Evolutionary conservation across 2,329 filamentous ascomycete genomes (phyloP), one percentile per base, ranked within the genome.

Genomic region (Pyricularia pennisetigena): DNA sequence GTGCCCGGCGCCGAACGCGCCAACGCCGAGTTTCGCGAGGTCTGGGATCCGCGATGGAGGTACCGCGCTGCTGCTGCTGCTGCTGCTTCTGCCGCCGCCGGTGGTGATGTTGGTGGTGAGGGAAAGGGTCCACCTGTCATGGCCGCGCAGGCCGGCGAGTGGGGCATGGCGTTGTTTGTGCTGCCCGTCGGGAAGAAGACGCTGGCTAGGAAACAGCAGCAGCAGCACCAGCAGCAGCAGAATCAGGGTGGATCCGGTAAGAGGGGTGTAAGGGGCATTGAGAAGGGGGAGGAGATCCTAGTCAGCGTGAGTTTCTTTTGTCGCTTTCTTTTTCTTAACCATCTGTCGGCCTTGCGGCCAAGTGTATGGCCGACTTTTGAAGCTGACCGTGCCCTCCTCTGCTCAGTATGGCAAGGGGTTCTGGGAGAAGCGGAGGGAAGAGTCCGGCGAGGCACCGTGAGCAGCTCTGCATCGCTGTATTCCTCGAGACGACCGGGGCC

Each of bases 381-480:
- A 20, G 10, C 41, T 49, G 10, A 49, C 41, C n/a, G 41, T 4
- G 41, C 4, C n/a, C n/a, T 49, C 2, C 6, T n/a, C n/a, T 49
- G 41, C 4, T n/a, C 20, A 49, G 41, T 90, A 90, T 73, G 88
- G 87, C 6, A 90, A 87, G 75, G 88, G 88, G 0, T 90, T 90
- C 71, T 90, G 88, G 86, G 79, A 80, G 24, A 81, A 79, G 74
- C 81, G 78, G 75, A 82, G 76, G 72, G 78, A 76, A 68, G 78
- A 78, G 70, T 49, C 41, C 7, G 41, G 41, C 7, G 41, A 49
- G 6, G 41, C 41, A 49, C 41, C 41, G 7, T 49, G 41, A 49
- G 41, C 7, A n/a, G 20, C 41, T n/a, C n/a, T n/a, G 2, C 5
- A n/a, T 49, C n/a, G 41, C 41, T 20, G 35, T 49, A 49, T 49